Evolutionary conservation across 257 asterid genomes (phyloP), one percentile per base, ranked within the genome.

Genomic region (Penstemon barbatus): DNA sequence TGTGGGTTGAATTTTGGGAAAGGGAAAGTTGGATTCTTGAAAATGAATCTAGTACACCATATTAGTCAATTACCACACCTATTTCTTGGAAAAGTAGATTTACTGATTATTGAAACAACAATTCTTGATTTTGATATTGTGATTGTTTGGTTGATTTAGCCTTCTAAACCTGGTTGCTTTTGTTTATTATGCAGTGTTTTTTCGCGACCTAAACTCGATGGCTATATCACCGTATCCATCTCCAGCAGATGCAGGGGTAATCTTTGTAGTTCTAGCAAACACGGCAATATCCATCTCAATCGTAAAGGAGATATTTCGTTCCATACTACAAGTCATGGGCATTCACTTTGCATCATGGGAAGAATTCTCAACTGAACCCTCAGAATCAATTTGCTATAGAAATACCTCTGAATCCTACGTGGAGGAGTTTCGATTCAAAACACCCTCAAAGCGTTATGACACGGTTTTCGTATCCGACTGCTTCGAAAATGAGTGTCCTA

Each of bases 161-260:
- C 13, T 43, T 38, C 25, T 49, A 48, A 43, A 66, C 52, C 53
- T 55, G 39, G 33, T 58, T 58, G 55, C 56, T 61, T 50, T 4
- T 46, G 63, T 48, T 49, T 63, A 15, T 66, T 39, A 9, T 9
- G 45, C 45, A 61, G 42, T 42, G 6, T 63, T 57, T 63, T 3
- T 25, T 68, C 56, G 41, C 33, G n/a, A 19, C 70, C 40, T 43
- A 42, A 48, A 52, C 33, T 25, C 54, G 56, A 92, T 92, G 98
- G 97, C 97, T 44, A 88, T 92, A 36, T 87, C 96, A 4, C 83
- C 94, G 40, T 92, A 92, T 66, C 88, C 92, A 4, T 66, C 87
- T 69, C 96, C 97, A 58, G 85, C 95, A 1, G 98, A 92, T 52
- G 96, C 89, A 0, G 98, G 98, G 33, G 90, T 89, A 25, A 87